These are phyloP conservation scores for Tribonema minus DNA, from an alignment of 108 stramenopile species.

Conservation along the genomic window DNA sequence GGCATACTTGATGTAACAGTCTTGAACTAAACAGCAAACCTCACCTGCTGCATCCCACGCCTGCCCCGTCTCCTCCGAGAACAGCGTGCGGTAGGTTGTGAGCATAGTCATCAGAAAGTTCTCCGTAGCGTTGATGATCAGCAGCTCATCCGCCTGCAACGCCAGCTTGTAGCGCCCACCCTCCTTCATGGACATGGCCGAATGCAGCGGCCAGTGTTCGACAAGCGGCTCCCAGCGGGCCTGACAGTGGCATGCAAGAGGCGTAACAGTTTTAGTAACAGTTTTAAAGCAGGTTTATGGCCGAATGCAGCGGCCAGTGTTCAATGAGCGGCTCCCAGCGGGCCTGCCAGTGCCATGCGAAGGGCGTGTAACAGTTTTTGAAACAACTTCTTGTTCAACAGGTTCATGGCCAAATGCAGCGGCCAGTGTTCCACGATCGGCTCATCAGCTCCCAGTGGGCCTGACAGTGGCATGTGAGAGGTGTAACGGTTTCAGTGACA, in stretches of 20 bases:
- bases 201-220: conserved; percentile 3
- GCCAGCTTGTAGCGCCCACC: background rate
- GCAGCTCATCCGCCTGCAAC: background rate
- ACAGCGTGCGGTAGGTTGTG: conserved; percentile 29
- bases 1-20: no score
- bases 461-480: no score
- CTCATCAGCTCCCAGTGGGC: conserved; percentile 23
- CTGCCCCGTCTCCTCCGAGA: conserved; percentile 4
- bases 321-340: conserved; percentile 35
- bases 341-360: no score
- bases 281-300: background rate
- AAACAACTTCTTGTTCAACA: no score
- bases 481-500: no score
- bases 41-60: no score
- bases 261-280: no score
- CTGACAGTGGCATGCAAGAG: no score
- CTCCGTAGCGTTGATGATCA: conserved; percentile 7
- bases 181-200: background rate
- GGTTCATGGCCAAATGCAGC: background rate
- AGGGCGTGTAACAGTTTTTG: no score
- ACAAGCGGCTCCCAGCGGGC: conserved; percentile 26
- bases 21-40: no score
- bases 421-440: conserved; percentile 20
- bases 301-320: background rate
- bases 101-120: conserved; percentile 23